These are phyloP conservation scores for Isochrysis galbana DNA, from an alignment of 78 protist species.

Conservation along the genomic window DNA sequence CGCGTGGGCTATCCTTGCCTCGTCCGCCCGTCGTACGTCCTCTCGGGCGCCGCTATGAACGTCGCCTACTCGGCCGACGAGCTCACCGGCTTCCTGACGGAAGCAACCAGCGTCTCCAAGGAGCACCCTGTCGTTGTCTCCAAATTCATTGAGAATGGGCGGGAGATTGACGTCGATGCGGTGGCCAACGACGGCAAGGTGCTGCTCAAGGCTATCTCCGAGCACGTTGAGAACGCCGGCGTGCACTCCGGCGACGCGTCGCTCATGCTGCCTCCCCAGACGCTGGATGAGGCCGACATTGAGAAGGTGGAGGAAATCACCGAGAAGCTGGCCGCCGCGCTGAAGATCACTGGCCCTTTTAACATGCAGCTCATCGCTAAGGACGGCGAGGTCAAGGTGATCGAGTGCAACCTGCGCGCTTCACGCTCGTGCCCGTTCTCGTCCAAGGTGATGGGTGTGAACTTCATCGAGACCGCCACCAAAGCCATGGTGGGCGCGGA, in stretches of 20 bases:
- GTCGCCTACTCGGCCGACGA: constrained; percentile 82
- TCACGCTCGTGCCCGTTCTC: constrained; percentile 93
- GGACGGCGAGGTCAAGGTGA: constrained; percentile 85
- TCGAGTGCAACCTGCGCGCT: constrained; percentile 93
- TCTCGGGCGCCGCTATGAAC: constrained; percentile 93
- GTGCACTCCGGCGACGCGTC: constrained; percentile 97
- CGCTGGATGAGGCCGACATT: constrained; percentile 67
- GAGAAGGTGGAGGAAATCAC: constrained; percentile 61
- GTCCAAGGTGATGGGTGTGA: constrained; percentile 76
- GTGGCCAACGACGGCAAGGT: constrained; percentile 85
- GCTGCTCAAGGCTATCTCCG: constrained; percentile 80
- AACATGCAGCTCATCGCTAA: constrained; percentile 91
- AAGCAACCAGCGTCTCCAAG: constrained; percentile 77
- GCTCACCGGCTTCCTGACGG: constrained; percentile 70
- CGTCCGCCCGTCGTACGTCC: constrained; percentile 95
- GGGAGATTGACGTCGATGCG: constrained; percentile 94
- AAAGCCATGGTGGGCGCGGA: constrained; percentile 62
- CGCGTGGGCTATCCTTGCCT: constrained; percentile 90
- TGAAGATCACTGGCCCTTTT: constrained; percentile 81
- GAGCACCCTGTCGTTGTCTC: constrained; percentile 89
- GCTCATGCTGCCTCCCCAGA: constrained; percentile 87
- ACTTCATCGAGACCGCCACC: constrained; percentile 82
- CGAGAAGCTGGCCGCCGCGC: constrained; percentile 57
- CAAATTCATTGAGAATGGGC: constrained; percentile 86
- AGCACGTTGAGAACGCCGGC: constrained; percentile 97